Evolutionary conservation across 2,329 filamentous ascomycete genomes (phyloP), one percentile per base, ranked within the genome.

Genomic region (Epichloe sp.): DNA sequence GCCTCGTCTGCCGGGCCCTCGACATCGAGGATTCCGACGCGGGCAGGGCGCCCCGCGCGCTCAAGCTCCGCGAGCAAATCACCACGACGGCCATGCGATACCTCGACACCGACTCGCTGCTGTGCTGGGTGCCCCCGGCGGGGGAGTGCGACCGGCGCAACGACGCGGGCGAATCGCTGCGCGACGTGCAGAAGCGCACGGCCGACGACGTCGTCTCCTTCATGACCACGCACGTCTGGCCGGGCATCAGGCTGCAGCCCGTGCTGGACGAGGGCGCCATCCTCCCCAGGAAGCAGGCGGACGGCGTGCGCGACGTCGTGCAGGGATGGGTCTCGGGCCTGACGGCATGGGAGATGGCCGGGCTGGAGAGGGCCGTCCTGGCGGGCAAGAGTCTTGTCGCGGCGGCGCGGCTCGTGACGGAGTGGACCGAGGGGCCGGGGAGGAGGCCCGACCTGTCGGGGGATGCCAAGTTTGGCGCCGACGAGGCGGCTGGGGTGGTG

Each of bases 341-440:
- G 8, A 77, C 79, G 11, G 72, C 83, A 0, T 95, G 85, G 71
- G 89, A 96, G 64, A 74, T 98, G 35, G 88, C 91, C 0, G 93
- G 85, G 0, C 69, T 97, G 21, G 93, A 98, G 72, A 76, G 90
- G 52, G 89, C 80, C 1, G 81, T 86, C 5, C 72, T 97, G 48
- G 89, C 89, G 0, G 85, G 85, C 48, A 98, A 98, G 77, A 90
- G 89, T 57, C 65, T 98, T 55, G 69, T 96, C 5, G 77, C 86
- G 8, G 90, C 83, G 4, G 82, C 80, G 17, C 74, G 93, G 53
- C 65, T 98, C 58, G 63, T 98, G 35, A 80, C 82, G 4, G 90
- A 95, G 68, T 97, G 93, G 90, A 93, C 86, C 64, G 79, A 87
- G 63, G 83, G 85, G 26, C 79, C 83, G 53, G 69, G 44, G 44